Conservation (phyloP, 768 basidiomycete species). For the Kwoniella botswanensis region DNA sequence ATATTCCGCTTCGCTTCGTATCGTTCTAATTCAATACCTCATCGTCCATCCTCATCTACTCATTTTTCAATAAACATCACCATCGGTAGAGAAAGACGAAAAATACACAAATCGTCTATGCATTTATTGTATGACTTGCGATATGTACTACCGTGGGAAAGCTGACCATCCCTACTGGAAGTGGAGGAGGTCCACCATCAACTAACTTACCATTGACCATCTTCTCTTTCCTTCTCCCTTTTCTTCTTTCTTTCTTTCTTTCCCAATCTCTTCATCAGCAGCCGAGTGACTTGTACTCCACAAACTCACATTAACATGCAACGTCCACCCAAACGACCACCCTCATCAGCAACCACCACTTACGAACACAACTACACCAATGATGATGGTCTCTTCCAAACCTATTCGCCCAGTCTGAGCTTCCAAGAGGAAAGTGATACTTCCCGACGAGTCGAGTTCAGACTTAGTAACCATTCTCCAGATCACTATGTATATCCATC, state of each 20-base stretch:
- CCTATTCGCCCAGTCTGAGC: neutral
- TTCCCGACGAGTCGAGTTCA: slow-evolving; percentile 12
- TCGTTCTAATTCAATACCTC: no score
- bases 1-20: neutral
- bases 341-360: neutral
- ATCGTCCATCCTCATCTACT: neutral
- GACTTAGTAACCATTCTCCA: neutral
- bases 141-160: slow-evolving; percentile 14
- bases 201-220: neutral
- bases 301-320: slow-evolving; percentile 1
- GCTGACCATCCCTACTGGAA: neutral
- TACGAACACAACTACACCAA: neutral
- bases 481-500: neutral
- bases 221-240: slow-evolving; percentile 5
- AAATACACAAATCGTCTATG: neutral
- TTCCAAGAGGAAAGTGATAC: slow-evolving; percentile 16
- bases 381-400: neutral
- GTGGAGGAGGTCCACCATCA: slow-evolving; percentile 7
- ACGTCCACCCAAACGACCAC: neutral
- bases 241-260: neutral
- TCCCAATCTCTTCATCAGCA: neutral
- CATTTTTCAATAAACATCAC: neutral
- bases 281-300: neutral
- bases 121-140: neutral
- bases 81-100: neutral